Evolutionary conservation across 345 rosid species (phyloP).

Genomic region (Triadica sebifera): DNA sequence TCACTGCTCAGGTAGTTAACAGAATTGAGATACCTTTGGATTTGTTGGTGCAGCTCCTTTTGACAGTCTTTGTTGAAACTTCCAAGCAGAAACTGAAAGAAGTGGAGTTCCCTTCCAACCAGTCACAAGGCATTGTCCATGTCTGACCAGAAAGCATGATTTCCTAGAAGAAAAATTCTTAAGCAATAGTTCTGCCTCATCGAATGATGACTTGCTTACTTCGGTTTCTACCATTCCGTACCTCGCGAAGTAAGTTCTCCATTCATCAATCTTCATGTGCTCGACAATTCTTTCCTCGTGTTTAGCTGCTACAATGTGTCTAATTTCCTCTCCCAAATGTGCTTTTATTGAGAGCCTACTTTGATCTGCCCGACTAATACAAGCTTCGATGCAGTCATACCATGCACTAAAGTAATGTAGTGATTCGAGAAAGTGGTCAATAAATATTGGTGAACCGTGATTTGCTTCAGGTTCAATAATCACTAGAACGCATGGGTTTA

Average conservation of each 20-base stretch:
- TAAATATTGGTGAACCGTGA: slow-evolving; percentile 42
- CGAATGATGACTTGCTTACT: neutral
- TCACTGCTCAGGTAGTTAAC: too few relatives aligned
- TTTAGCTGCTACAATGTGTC: slow-evolving; percentile 9
- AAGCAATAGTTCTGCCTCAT: too few relatives aligned
- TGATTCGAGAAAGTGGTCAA: slow-evolving; percentile 39
- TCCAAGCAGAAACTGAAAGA: slow-evolving; percentile 26
- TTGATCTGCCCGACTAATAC: slow-evolving; percentile 7
- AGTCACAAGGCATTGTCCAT: slow-evolving; percentile 9
- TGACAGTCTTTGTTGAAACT: neutral
- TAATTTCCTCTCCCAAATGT: slow-evolving; percentile 4
- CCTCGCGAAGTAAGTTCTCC: slow-evolving; percentile 16
- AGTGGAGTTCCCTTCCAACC: slow-evolving; percentile 29
- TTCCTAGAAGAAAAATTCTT: neutral
- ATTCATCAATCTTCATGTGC: slow-evolving; percentile 19
- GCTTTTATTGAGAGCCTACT: neutral
- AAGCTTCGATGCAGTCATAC: slow-evolving; percentile 26
- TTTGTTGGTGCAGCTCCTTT: too few relatives aligned
- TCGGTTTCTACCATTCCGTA: slow-evolving; percentile 17
- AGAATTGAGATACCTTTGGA: too few relatives aligned
- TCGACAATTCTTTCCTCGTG: slow-evolving; percentile 16
- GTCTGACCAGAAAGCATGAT: slow-evolving; percentile 14
- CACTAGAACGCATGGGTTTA: slow-evolving; percentile 42
- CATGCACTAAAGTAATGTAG: slow-evolving; percentile 35
- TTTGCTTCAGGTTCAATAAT: slow-evolving; percentile 43